Percentiles rank a stretch among this genome's conserved stretches.
These are phyloP conservation scores for Leucosporidium yakuticum DNA, from an alignment of 768 basidiomycete genomes.

Conservation along the genomic window DNA sequence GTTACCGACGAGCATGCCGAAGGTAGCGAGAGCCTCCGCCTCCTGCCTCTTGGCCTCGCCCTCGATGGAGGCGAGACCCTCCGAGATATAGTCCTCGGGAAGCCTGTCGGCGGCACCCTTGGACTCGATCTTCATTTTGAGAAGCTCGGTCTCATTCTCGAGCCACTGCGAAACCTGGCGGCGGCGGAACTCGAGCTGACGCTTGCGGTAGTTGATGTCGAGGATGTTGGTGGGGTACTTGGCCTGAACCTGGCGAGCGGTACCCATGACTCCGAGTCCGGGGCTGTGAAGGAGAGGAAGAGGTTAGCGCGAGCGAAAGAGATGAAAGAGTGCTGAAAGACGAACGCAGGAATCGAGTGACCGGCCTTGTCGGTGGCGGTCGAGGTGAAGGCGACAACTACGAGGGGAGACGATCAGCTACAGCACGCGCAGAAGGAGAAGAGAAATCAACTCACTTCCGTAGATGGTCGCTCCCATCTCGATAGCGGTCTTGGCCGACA, in stretches of 20 bases:
- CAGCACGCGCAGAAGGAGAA: neutral
- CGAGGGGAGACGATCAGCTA: conserved; percentile 40
- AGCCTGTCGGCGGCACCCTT: conserved; percentile 48
- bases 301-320: neutral
- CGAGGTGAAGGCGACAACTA: conserved; percentile 88
- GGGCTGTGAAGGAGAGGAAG: conserved; percentile 46
- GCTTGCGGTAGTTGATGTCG: conserved; percentile 77
- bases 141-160: conserved; percentile 72
- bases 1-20: conserved; percentile 85
- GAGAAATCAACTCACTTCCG: conserved; percentile 22
- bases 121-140: conserved; percentile 66
- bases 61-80: conserved; percentile 76
- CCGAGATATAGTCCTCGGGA: conserved; percentile 65
- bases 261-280: conserved; percentile 81
- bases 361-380: conserved; percentile 98
- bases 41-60: conserved; percentile 86
- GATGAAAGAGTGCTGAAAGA: neutral
- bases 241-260: conserved; percentile 72
- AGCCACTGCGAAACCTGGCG: conserved; percentile 94
- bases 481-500: conserved; percentile 92
- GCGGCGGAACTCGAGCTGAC: conserved; percentile 92
- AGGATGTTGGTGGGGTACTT: conserved; percentile 74
- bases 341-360: conserved; percentile 79
- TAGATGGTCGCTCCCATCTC: conserved; percentile 91
- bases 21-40: conserved; percentile 82